Conservation (phyloP, 1,139 yeast genomes). For the Candida sojae region DNA sequence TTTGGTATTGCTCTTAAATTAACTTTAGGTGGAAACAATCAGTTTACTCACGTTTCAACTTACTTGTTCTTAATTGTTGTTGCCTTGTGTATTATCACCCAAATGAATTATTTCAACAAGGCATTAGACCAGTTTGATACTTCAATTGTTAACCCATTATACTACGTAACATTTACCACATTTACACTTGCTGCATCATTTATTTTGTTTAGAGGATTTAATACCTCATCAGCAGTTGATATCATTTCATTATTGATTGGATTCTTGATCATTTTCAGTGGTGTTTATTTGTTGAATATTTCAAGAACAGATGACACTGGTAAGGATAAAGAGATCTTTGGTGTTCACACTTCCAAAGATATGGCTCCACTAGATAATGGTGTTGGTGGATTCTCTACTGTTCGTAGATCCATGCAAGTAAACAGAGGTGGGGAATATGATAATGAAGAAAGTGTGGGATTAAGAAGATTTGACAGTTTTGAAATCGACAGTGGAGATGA, state of each 20-base stretch:
- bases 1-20: constrained; percentile 90
- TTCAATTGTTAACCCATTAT: constrained; percentile 86
- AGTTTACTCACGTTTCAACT: constrained; percentile 82
- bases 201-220: constrained; percentile 83
- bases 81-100: constrained; percentile 79
- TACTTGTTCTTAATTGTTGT: constrained; percentile 81
- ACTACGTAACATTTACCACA: constrained; percentile 90
- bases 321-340: constrained; percentile 55
- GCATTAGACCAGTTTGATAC: constrained; percentile 93
- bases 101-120: constrained; percentile 92
- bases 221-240: constrained; percentile 78
- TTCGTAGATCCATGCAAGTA: constrained; percentile 67
- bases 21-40: constrained; percentile 86
- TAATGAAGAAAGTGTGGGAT: constrained; percentile 55
- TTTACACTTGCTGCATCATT: constrained; percentile 86
- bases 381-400: constrained; percentile 68
- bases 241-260: constrained; percentile 86
- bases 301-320: constrained; percentile 68
- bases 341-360: constrained; percentile 58
- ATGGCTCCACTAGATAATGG: constrained; percentile 81
- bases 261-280: constrained; percentile 82
- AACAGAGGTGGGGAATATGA: constrained; percentile 48
- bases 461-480: constrained; percentile 64
- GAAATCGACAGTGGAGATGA: constrained; percentile 53
- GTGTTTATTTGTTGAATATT: constrained; percentile 81